Percentiles rank a stretch among this genome's conserved stretches.
These are phyloP conservation scores for Cercospora beticola DNA, from an alignment of 2,329 filamentous ascomycete genomes.

Conservation along the genomic window DNA sequence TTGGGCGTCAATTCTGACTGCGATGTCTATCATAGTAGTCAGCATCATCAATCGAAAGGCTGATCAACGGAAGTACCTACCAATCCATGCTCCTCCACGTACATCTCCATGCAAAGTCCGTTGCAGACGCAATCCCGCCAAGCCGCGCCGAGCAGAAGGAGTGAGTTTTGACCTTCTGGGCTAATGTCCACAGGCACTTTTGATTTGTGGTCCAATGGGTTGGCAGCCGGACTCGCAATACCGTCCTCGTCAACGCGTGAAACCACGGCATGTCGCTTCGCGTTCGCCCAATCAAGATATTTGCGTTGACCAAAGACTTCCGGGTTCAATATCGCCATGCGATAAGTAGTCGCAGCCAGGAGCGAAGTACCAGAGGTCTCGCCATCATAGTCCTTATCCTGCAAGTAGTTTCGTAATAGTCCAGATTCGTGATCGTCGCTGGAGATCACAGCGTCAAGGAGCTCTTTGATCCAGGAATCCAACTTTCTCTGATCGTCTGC, in stretches of 20 bases:
- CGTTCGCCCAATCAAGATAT: constrained; percentile 48
- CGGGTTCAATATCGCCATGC: constrained; percentile 47
- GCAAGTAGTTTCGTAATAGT: constrained; percentile 50
- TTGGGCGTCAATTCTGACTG: neutral
- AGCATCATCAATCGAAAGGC: neutral
- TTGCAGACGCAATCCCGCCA: constrained; percentile 43
- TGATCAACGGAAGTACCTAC: neutral
- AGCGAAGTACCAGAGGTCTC: constrained; percentile 52
- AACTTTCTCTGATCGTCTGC: constrained; percentile 31
- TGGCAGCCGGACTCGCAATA: constrained; percentile 44
- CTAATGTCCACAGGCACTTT: constrained; percentile 28
- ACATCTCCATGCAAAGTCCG: constrained; percentile 21
- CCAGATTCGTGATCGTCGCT: constrained; percentile 40
- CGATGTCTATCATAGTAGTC: neutral
- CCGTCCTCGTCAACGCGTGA: constrained; percentile 41
- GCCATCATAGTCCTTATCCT: constrained; percentile 38
- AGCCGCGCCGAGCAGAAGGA: constrained; percentile 46
- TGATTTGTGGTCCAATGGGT: constrained; percentile 43
- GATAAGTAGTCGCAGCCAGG: constrained; percentile 47
- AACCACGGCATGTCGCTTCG: constrained; percentile 42
- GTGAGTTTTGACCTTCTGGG: constrained; percentile 48
- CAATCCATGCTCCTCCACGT: constrained; percentile 1
- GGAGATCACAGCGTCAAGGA: constrained; percentile 41
- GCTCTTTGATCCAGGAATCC: constrained; percentile 38
- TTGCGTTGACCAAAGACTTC: constrained; percentile 34